Evolutionary conservation across 495 filamentous ascomycete species (phyloP).

Genomic region (Trichocladium uniseriatum): DNA sequence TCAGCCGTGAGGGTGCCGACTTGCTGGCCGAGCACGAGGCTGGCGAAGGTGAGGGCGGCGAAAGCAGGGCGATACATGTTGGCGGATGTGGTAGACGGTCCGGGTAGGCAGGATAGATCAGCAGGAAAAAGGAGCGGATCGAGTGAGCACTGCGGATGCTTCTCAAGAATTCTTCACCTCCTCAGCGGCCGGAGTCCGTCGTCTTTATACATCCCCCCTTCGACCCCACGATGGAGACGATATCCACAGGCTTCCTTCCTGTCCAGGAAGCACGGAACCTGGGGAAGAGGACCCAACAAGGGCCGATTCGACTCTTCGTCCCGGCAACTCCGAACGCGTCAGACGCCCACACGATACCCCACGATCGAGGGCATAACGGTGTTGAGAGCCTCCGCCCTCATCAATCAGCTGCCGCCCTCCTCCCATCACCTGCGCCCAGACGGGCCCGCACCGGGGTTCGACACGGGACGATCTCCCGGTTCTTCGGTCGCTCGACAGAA

Average conservation of each 20-base stretch:
- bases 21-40: conserved; percentile 39
- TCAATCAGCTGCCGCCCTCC: conserved; percentile 1
- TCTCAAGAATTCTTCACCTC: neutral
- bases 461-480: conserved; percentile 9
- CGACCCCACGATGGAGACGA: neutral
- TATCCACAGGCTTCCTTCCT: neutral
- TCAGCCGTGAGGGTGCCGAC: conserved; percentile 42
- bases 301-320: neutral
- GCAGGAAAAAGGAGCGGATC: neutral
- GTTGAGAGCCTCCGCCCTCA: neutral
- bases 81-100: neutral
- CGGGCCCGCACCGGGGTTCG: neutral
- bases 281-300: neutral
- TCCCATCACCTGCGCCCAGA: neutral
- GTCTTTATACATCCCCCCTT: neutral
- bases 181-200: neutral
- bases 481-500: neutral
- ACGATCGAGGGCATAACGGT: neutral
- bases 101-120: neutral
- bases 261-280: conserved; percentile 1
- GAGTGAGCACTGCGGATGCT: neutral
- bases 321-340: neutral
- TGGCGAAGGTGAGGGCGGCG: conserved; percentile 26
- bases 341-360: neutral
- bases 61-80: conserved; percentile 19